Percentiles rank a stretch among this genome's conserved stretches.
phyloP scores from a whole-genome alignment of 2,329 filamentous ascomycete species.

The Neopestalotiopsis rosae region DNA sequence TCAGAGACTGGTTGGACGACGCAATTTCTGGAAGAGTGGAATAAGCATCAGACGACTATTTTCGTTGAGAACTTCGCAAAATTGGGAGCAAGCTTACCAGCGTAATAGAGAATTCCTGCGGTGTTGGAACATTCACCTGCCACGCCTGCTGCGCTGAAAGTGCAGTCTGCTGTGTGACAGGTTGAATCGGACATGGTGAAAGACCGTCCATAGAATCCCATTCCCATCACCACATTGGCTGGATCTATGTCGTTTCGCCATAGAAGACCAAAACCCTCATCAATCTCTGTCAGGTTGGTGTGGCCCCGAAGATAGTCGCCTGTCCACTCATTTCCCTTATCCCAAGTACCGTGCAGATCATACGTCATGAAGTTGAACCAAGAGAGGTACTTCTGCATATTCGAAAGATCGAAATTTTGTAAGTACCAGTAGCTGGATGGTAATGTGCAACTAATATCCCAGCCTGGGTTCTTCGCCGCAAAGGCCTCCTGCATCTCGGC shows the following conservation, averaged over 20 bases:
- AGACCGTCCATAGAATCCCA: constrained; percentile 16
- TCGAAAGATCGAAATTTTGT: constrained; percentile 32
- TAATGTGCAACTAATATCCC: constrained; percentile 21
- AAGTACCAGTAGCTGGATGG: constrained; percentile 31
- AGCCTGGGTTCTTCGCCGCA: constrained; percentile 18
- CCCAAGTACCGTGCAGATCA: constrained; percentile 14
- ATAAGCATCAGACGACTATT: too few species aligned
- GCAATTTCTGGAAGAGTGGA: too few species aligned
- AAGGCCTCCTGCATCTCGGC: neutral
- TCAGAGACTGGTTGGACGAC: constrained; percentile 28
- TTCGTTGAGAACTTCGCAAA: too few species aligned
- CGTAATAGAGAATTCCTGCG: constrained; percentile 28
- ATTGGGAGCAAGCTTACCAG: too few species aligned
- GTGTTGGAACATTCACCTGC: constrained; percentile 27
- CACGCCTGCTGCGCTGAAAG: constrained; percentile 26
- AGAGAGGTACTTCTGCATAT: neutral
- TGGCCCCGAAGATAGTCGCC: constrained; percentile 10
- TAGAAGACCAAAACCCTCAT: neutral
- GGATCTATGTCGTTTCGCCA: constrained; percentile 5
- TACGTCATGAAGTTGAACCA: constrained; percentile 13
- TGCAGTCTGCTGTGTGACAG: constrained; percentile 30
- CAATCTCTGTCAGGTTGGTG: constrained; percentile 13
- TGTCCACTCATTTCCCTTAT: neutral
- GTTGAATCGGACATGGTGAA: constrained; percentile 25
- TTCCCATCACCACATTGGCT: constrained; percentile 8